Conservation (phyloP, 805 yeast species). For the Debaryomyces maramus region DNA sequence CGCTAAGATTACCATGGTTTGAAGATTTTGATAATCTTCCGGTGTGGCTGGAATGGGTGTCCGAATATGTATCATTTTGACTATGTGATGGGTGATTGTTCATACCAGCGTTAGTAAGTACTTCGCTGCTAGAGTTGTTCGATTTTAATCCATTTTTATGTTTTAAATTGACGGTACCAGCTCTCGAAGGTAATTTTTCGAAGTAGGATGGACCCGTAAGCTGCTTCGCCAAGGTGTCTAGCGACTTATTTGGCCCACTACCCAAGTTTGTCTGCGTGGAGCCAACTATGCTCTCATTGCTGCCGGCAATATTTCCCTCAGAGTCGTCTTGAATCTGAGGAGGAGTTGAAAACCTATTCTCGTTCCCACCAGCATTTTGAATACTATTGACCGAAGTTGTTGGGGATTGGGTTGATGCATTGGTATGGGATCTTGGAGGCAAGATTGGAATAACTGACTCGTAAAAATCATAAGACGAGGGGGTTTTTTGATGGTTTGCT, state of each 20-base stretch:
- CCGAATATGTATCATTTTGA: neutral
- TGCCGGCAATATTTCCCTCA: conserved; percentile 2
- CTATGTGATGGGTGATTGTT: neutral
- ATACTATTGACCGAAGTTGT: conserved; percentile 7
- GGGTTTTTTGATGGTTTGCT: conserved; percentile 15
- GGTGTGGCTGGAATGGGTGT: neutral
- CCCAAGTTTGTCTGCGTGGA: conserved; percentile 1
- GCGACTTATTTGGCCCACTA: conserved; percentile 14
- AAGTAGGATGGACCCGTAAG: conserved; percentile 34
- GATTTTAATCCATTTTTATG: conserved; percentile 11
- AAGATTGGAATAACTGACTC: conserved; percentile 42
- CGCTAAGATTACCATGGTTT: neutral
- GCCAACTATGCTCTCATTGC: conserved; percentile 1
- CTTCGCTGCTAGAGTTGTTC: conserved; percentile 29
- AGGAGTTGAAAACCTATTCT: conserved; percentile 6
- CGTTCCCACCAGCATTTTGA: neutral
- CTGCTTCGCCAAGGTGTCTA: conserved; percentile 43
- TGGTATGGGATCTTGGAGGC: conserved; percentile 12
- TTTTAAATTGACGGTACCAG: conserved; percentile 23
- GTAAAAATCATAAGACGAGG: conserved; percentile 42
- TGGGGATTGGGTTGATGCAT: conserved; percentile 3
- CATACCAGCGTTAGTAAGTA: conserved; percentile 9
- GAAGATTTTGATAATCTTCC: neutral
- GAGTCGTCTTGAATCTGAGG: conserved; percentile 2
- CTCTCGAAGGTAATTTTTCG: conserved; percentile 39